These are phyloP conservation scores for Penicillium malachiteum DNA, from an alignment of 495 filamentous ascomycete species.

Conservation along the genomic window DNA sequence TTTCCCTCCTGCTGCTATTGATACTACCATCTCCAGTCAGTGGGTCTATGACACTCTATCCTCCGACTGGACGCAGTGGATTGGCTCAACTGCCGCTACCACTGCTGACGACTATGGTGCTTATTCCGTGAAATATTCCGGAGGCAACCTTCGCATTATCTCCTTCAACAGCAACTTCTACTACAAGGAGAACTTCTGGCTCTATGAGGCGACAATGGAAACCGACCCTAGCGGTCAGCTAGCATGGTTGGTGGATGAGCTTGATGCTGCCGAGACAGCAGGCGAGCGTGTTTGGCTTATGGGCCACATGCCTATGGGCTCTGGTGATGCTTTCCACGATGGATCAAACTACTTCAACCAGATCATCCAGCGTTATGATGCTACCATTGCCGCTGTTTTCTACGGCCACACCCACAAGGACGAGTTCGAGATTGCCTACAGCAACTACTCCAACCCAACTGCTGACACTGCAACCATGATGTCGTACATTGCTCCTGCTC, in stretches of 20 bases:
- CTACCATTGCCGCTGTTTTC: conserved; percentile 53
- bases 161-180: conserved; percentile 57
- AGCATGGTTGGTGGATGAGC: conserved; percentile 50
- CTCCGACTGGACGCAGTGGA: conserved; percentile 47
- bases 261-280: conserved; percentile 50
- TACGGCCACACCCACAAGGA: conserved; percentile 59
- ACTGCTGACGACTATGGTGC: conserved; percentile 44
- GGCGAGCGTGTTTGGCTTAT: conserved; percentile 53
- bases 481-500: conserved; percentile 49
- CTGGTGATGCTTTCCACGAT: conserved; percentile 47
- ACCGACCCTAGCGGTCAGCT: conserved; percentile 47
- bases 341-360: conserved; percentile 53
- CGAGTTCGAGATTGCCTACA: conserved; percentile 53
- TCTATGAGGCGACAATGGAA: conserved; percentile 48
- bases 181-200: conserved; percentile 55
- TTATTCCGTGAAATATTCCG: conserved; percentile 45
- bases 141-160: conserved; percentile 50
- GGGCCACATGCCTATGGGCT: conserved; percentile 51
- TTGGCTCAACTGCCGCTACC: conserved; percentile 35
- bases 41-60: conserved; percentile 54
- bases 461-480: conserved; percentile 41
- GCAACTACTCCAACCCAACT: conserved; percentile 34
- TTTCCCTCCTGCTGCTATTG: conserved; percentile 40
- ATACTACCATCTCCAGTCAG: conserved; percentile 37
- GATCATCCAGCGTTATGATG: conserved; percentile 51